These are phyloP conservation scores for Cercospora beticola DNA, from an alignment of 2,329 filamentous ascomycete species.

Conservation along the genomic window DNA sequence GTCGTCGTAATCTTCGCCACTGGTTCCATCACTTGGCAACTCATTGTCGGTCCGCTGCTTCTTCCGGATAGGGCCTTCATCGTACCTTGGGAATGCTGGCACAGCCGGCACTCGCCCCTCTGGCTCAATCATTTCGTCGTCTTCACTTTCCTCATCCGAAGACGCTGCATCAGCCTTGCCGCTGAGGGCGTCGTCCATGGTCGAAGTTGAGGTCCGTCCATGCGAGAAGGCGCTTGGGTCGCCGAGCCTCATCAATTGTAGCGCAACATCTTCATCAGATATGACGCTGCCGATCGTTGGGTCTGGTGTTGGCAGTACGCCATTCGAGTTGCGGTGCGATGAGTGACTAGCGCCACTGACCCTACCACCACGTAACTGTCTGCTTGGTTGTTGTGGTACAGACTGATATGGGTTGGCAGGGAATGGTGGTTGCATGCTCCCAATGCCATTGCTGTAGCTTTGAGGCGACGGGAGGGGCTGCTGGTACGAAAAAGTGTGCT, in stretches of 20 bases:
- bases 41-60: constrained; percentile 48
- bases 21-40: constrained; percentile 58
- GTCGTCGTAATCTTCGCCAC: constrained; percentile 60
- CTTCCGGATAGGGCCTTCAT: constrained; percentile 37
- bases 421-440: constrained; percentile 26
- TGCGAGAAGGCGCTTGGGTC: constrained; percentile 93
- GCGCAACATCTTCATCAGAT: constrained; percentile 95
- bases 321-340: constrained; percentile 46
- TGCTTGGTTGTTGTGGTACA: constrained; percentile 26
- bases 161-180: constrained; percentile 82
- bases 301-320: constrained; percentile 85
- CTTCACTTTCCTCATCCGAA: constrained; percentile 71
- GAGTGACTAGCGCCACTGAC: constrained; percentile 39
- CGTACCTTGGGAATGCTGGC: constrained; percentile 31
- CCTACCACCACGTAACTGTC: constrained; percentile 63
- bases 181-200: constrained; percentile 89
- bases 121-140: constrained; percentile 72
- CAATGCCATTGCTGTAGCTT: constrained; percentile 53
- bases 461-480: constrained; percentile 82
- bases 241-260: constrained; percentile 93
- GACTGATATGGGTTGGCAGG: constrained; percentile 28
- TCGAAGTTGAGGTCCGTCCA: constrained; percentile 88
- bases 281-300: constrained; percentile 97
- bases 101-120: constrained; percentile 42
- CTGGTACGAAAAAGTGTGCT: constrained; percentile 76